Evolutionary conservation across 768 basidiomycete species (phyloP), one percentile per base, ranked within the genome.

Genomic region (Termitomyces sp.): DNA sequence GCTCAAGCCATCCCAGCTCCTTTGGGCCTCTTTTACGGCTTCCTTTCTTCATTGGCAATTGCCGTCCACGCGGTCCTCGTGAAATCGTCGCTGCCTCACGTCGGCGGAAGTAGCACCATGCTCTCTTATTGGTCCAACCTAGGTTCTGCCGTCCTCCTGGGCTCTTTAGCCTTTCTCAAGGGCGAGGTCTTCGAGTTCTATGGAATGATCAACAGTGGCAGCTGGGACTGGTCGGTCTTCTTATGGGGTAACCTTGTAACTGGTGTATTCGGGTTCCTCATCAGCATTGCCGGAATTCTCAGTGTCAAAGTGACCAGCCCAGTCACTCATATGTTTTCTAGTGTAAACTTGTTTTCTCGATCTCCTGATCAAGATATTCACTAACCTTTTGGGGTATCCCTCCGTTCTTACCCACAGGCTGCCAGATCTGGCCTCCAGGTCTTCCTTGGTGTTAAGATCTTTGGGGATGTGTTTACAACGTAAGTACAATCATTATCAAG

Each of bases 301-400:
- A 88, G 86, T 33, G 90, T 92, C 75, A 90, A 92, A 71, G 83
- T 92, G 63, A 92, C 90, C 2, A 89, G 87, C 22, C 91, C 91
- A 5, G 84, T 90, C 63, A 88, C 90, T 1, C 90, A 92, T 68
- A 92, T 92, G 90, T 76, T 91, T 50, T 89, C 88, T 2, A 70
- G 70, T 51, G 73, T 72, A 26, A 54, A 70, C 15, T 28, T 20
- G 5, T 18, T n/a, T 45, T 29, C 47, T 48, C 41, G 13, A 15
- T 50, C 51, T 18, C 48, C 49, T 34, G 47, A 39, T 24, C 12
- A 20, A 20, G n/a, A 13, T 28, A 12, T 44, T 20, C 28, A 37
- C 51, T 51, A 8, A 60, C 46, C 33, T 29, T 48, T 2, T 8
- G 31, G 29, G n/a, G 31, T 20, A 33, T 28, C 29, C 36, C 28